Base-by-base conservation (phyloP, 2,329 filamentous ascomycete genomes). In the Aureobasidium leucospermi region DNA sequence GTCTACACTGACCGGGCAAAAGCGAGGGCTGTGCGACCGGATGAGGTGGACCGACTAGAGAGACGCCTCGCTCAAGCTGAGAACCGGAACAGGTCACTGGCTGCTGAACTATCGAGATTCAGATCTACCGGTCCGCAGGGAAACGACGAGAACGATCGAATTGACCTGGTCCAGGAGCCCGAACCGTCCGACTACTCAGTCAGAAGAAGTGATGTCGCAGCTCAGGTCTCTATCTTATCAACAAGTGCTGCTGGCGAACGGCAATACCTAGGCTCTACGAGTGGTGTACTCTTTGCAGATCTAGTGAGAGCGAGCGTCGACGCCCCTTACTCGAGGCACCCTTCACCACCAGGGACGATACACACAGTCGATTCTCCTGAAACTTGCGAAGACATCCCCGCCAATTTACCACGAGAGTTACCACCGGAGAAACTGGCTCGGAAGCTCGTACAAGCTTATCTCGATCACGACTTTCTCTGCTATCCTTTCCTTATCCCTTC, bases 221-320 rank as follows among this genome's bases (percentile, higher is more conserved):
- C 72, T 31, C 73, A 78, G 59, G 73, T 78, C n/a, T 74, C 75
- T 0, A 74, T 74, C 58, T 66, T 77, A n/a, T 75, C 74, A 6
- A 67, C 74, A 15, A 74, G 69, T 38, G 75, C 74, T 4, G 75
- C 74, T 7, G 75, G 76, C 0, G 75, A 76, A 4, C 69, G 71
- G 41, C 72, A 76, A 16, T 78, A 75, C 53, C 65, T 78, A 16
- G 76, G 76, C 4, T 76, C 68, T 13, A 71, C 74, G 0, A 74
- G 72, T 53, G 74, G 74, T 0, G 63, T 78, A 6, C 65, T 77
- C 0, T 75, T 78, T 32, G 76, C 76, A 2, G 75, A 74, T 61
- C 63, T 78, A 0, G 67, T 77, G 4, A 71, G 71, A 34, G 66
- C 70, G 1, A 65, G 65, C 48, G 57, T 65, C 15, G 60, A 65